Evolutionary conservation across 2,329 filamentous ascomycete species (phyloP), one percentile per base, ranked within the genome.

Genomic region (Aspergillus alliaceus): DNA sequence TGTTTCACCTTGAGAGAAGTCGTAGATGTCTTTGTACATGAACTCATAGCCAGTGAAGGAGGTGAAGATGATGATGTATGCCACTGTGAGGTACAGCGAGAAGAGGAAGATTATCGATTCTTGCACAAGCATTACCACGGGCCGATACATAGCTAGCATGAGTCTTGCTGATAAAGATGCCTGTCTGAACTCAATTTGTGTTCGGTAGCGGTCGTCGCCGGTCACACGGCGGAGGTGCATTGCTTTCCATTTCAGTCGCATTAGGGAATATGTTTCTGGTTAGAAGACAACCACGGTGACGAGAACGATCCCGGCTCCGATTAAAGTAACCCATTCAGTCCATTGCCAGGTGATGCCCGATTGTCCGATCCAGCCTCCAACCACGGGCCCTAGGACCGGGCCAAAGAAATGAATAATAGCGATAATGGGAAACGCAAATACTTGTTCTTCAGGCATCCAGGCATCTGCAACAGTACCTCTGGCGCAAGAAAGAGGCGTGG

Each of bases 21-120:
- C 71, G 62, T 84, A 80, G 0, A 78, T 80, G 0, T 79, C 69
- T 20, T 71, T 70, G 66, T 84, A 83, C 59, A 83, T 78, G 66
- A 76, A 81, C 12, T 77, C 73, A 63, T 80, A 83, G 49, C 80
- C 80, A 9, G 79, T 76, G 12, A 73, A 58, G 51, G 71, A 73
- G 6, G 66, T 69, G 50, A 71, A 73, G 0, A 73, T 61, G 8
- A 72, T 58, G 22, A 72, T 64, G 55, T 70, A 73, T 5, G 72
- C 49, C 4, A 73, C 31, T 6, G 59, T 61, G 37, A 72, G 46
- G 48, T 72, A 72, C 1, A 72, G 44, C 1, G 64, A 62, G 50
- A 67, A 57, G 11, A 69, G 44, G 24, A 20, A 18, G 34, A 37
- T 15, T 34, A 20, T 34, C 37, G 2, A 64, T 35, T 42, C 37